Percentiles rank a stretch among this genome's conserved stretches.
Evolutionary conservation across 495 filamentous ascomycete genomes (phyloP).

Genomic region (Tuber borchii): DNA sequence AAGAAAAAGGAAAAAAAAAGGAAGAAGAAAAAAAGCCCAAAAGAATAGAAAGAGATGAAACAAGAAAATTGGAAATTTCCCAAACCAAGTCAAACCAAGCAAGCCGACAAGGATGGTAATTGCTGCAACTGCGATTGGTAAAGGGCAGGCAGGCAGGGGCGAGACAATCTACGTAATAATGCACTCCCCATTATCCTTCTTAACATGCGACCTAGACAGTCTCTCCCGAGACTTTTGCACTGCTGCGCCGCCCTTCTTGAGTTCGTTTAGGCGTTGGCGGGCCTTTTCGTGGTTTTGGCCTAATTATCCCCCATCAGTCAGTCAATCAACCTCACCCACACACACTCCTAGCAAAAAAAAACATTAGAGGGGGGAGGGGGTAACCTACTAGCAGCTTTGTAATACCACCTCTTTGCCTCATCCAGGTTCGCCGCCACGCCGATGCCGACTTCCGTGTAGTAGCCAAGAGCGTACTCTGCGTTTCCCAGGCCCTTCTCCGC

Average conservation of each 20-base stretch:
- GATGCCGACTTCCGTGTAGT: slow-evolving; percentile 93
- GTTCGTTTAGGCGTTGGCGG: slow-evolving; percentile 80
- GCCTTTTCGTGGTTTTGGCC: slow-evolving; percentile 93
- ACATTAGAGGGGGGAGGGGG: background rate
- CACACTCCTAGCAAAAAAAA: slow-evolving; percentile 10
- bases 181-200: slow-evolving; percentile 81
- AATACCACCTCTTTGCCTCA: slow-evolving; percentile 97
- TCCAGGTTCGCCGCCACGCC: slow-evolving; percentile 79
- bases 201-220: slow-evolving; percentile 72
- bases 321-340: slow-evolving; percentile 10
- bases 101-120: background rate
- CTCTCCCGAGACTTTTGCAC: slow-evolving; percentile 61
- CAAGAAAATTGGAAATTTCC: background rate
- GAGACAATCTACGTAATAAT: slow-evolving; percentile 60
- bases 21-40: no score
- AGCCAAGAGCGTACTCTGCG: slow-evolving; percentile 96
- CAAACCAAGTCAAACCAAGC: background rate
- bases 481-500: slow-evolving; percentile 77
- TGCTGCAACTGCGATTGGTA: background rate
- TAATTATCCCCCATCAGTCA: slow-evolving; percentile 41
- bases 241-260: slow-evolving; percentile 68
- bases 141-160: background rate
- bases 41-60: background rate
- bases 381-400: slow-evolving; percentile 84
- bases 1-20: no score